A percentile compares a stretch with the other conserved stretches of the same genome.
Conservation (phyloP, 2,329 filamentous ascomycete species). For the Alternaria arborescens region DNA sequence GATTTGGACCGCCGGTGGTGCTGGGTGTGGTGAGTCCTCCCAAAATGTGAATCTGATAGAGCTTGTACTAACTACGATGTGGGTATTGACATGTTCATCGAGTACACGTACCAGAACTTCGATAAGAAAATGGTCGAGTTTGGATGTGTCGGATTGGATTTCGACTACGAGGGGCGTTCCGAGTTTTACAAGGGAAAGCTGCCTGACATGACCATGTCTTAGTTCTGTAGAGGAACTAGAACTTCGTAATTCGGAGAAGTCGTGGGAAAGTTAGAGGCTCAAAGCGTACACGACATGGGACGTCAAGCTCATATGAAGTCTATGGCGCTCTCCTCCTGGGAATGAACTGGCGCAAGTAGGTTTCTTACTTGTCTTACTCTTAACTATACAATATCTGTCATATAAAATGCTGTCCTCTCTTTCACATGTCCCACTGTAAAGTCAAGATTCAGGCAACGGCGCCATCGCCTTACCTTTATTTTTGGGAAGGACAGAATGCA, state of each 20-base stretch:
- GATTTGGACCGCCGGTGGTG: constrained; percentile 53
- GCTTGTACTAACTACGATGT: constrained; percentile 8
- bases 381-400: no score
- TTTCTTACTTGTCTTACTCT: no score
- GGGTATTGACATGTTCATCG: constrained; percentile 39
- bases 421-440: no score
- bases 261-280: background rate
- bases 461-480: no score
- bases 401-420: no score
- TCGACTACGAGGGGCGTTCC: constrained; percentile 31
- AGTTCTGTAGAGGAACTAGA: background rate
- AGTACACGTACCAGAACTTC: constrained; percentile 32
- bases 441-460: no score
- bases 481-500: no score
- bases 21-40: constrained; percentile 45
- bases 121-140: constrained; percentile 26
- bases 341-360: no score
- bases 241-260: no score
- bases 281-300: no score
- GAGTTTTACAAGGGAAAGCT: constrained; percentile 22
- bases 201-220: background rate
- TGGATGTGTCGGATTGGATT: constrained; percentile 16
- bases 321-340: no score
- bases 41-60: background rate
- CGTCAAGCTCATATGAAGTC: no score